Conservation (phyloP, 176 grass and related monocot genomes). For the Aechmea fasciata region DNA sequence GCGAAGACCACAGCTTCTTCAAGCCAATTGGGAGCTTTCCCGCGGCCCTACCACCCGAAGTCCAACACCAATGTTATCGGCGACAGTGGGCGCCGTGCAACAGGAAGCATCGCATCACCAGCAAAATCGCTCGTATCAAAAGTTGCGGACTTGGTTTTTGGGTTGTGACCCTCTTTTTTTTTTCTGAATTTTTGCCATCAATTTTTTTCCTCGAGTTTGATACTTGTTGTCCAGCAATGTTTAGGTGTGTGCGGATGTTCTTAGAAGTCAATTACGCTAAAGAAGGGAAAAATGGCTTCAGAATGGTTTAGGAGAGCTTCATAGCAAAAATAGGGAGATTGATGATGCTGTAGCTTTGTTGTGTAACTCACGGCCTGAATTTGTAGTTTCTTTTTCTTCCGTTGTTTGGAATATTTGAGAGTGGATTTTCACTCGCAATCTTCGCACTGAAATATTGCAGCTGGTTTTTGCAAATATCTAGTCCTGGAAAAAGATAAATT, state of each 20-base stretch:
- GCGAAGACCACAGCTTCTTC: slow-evolving; percentile 23
- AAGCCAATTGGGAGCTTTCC: slow-evolving; percentile 38
- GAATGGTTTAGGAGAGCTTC: background rate
- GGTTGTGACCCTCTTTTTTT: slow-evolving; percentile 31
- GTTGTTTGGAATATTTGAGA: background rate
- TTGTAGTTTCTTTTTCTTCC: too few relatives aligned
- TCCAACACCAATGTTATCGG: slow-evolving; percentile 24
- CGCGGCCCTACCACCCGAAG: slow-evolving; percentile 40
- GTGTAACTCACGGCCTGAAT: too few relatives aligned
- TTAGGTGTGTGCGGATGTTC: background rate
- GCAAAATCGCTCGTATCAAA: slow-evolving; percentile 65
- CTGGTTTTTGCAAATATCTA: background rate
- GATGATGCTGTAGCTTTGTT: too few relatives aligned
- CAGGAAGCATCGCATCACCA: slow-evolving; percentile 44
- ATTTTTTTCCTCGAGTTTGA: background rate
- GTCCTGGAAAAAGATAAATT: background rate
- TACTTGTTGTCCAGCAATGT: background rate
- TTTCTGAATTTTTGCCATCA: too few relatives aligned
- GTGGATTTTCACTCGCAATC: background rate
- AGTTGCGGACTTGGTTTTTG: slow-evolving; percentile 81
- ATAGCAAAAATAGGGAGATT: background rate
- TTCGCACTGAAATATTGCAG: background rate
- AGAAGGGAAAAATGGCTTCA: background rate
- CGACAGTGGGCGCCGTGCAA: slow-evolving; percentile 29
- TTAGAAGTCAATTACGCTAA: background rate